Conservation (phyloP, 331 rosid genomes). For the Pyracantha coccinea region DNA sequence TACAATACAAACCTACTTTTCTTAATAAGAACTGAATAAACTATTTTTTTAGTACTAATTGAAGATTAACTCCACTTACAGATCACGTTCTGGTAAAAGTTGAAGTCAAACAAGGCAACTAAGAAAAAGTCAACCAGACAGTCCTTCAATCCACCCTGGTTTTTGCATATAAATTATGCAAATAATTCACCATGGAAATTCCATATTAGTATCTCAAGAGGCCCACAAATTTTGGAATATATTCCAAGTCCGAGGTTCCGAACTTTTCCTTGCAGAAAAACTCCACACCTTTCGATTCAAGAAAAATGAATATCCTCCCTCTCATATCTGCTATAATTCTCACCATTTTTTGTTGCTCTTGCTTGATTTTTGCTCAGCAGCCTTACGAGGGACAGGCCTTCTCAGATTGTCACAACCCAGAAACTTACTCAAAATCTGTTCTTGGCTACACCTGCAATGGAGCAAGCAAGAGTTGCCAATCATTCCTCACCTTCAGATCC, state of each 20-base stretch:
- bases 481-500: slow-evolving; percentile 76
- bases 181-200: not conserved
- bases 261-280: not conserved
- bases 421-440: slow-evolving; percentile 32
- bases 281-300: not conserved
- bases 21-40: not conserved
- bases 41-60: not conserved
- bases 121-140: not conserved
- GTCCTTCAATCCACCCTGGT: not conserved
- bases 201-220: not conserved
- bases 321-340: slow-evolving; percentile 15
- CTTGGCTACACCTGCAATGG: slow-evolving; percentile 69
- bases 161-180: not conserved
- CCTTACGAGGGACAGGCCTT: slow-evolving; percentile 51
- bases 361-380: slow-evolving; percentile 50
- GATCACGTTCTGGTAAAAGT: not conserved
- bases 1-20: not conserved
- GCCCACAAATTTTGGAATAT: not conserved
- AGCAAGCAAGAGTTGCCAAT: slow-evolving; percentile 43
- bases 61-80: not conserved
- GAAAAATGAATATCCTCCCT: slow-evolving; percentile 33
- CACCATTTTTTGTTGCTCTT: slow-evolving; percentile 11
- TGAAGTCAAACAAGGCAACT: not conserved
- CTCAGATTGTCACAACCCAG: slow-evolving; percentile 26
- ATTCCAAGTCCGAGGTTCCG: not conserved